Conservation (phyloP, 1,139 yeast genomes). For the Protomyces gravidus region DNA sequence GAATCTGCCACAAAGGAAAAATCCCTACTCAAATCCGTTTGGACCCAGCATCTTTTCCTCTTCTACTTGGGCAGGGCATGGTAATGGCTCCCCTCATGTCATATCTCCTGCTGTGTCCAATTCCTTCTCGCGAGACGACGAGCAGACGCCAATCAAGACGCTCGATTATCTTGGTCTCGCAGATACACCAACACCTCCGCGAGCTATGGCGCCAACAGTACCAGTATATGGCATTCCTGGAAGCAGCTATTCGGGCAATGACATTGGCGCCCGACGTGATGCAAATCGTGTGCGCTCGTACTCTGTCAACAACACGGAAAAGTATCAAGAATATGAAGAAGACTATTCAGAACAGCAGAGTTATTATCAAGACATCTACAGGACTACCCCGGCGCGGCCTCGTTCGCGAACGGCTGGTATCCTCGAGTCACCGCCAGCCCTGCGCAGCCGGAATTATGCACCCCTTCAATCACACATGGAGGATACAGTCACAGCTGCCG, state of each 20-base stretch:
- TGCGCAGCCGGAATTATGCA: constrained; percentile 23
- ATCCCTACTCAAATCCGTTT: constrained; percentile 38
- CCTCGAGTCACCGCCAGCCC: constrained; percentile 26
- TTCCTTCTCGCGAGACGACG: constrained; percentile 31
- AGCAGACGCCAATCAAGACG: constrained; percentile 33
- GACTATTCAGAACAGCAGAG: constrained; percentile 13
- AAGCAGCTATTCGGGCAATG: constrained; percentile 1
- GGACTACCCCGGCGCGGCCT: constrained; percentile 30
- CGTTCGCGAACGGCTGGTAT: constrained; percentile 30
- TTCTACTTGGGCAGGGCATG: constrained; percentile 31
- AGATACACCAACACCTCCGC: constrained; percentile 32
- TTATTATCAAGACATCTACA: constrained; percentile 19
- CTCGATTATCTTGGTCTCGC: constrained; percentile 35
- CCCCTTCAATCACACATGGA: constrained; percentile 27
- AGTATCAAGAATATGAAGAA: constrained; percentile 32
- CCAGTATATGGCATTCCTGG: constrained; percentile 9
- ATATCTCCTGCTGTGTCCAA: constrained; percentile 28
- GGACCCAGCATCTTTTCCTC: constrained; percentile 41
- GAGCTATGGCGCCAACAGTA: constrained; percentile 15
- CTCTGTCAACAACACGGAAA: constrained; percentile 40
- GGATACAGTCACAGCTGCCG: constrained; percentile 25
- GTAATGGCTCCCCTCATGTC: constrained; percentile 21
- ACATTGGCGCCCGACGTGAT: constrained; percentile 37
- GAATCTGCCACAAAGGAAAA: constrained; percentile 38
- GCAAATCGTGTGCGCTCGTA: constrained; percentile 43